Base-by-base conservation (phyloP, 176 grass and related monocot genomes). In the Avena atlantica region DNA sequence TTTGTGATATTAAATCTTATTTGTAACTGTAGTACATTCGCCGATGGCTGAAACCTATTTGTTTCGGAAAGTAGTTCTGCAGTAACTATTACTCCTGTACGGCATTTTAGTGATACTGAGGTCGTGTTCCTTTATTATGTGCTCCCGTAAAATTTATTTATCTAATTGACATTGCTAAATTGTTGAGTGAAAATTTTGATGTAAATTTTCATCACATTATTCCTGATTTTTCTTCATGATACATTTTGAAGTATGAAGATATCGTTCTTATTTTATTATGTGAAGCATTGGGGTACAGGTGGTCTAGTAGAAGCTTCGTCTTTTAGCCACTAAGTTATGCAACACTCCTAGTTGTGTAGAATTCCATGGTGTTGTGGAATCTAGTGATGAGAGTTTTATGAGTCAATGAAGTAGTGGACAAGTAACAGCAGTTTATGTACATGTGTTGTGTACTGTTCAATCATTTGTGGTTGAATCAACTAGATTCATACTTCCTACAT, bases 41-140 rank as follows among this genome's bases (percentile, higher is more conserved):
- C 23, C 17, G 23, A 72, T 72, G 53, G 23, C 62, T 86, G 63
- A 78, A 68, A 31, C 70, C 31, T 83, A 45, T 76, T 88, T 88
- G 21, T 69, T 36, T 58, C 9, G 0, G 51, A 70, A 25, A 78
- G 15, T 14, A 51, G 48, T 44, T 25, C 53, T 57, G n/a, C 49
- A 47, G 75, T 44, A 86, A 57, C 74, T 78, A 44, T 45, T 78
- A 53, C 31, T 57, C 36, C 21, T 86, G 48, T 58, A 29, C n/a
- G 69, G 15, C 21, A 68, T 9, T 58, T 66, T 25, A 86, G 42
- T 61, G 65, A 62, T 78, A 79, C 65, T 5, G 55, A 72, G 79
- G n/a, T 55, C 24, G 47, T 83, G 10, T 51, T 68, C 62, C 79
- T 82, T 68, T 49, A 68, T 81, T 12, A 34, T 69, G 25, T 67